A percentile compares a stretch with the other conserved stretches of the same genome.
These are phyloP conservation scores for Lentinula detonsa DNA, from an alignment of 768 basidiomycete species.

Conservation along the genomic window DNA sequence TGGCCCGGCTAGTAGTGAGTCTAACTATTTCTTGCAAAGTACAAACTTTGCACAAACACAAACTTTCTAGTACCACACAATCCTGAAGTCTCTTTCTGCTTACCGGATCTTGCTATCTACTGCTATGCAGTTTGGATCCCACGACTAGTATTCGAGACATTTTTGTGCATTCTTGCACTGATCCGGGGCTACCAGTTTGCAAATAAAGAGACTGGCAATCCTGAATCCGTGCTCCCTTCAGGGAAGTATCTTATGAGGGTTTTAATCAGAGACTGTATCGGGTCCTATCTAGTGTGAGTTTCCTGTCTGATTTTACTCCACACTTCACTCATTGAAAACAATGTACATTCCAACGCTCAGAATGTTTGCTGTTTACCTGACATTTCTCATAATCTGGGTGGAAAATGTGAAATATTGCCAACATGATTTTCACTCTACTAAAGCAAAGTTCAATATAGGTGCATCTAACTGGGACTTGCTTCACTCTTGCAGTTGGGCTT, in stretches of 20 bases:
- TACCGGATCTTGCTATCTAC: slow-evolving; percentile 17
- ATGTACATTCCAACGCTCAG: not conserved
- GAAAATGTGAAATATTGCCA: not conserved
- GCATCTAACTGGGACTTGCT: not conserved
- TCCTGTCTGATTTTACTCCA: not conserved
- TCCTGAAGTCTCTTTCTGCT: not conserved
- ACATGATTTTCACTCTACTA: no score
- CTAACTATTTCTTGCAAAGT: not conserved
- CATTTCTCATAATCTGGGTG: not conserved
- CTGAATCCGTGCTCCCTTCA: slow-evolving; percentile 30
- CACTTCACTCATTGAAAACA: not conserved
- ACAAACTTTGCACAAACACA: not conserved
- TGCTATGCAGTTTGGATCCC: slow-evolving; percentile 64
- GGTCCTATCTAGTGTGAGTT: slow-evolving; percentile 55
- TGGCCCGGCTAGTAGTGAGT: not conserved
- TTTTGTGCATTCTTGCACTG: slow-evolving; percentile 46
- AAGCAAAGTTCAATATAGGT: slow-evolving; percentile 5
- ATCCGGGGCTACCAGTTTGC: slow-evolving; percentile 34
- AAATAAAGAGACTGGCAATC: slow-evolving; percentile 23
- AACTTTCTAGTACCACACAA: not conserved
- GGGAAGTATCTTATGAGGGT: slow-evolving; percentile 42
- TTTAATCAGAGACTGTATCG: slow-evolving; percentile 49
- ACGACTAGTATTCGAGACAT: slow-evolving; percentile 44
- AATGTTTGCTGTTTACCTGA: not conserved
- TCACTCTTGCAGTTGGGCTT: not conserved